A percentile compares a stretch with the other conserved stretches of the same genome.
Conservation (phyloP, 257 asterid species). For the Solanum medicagineum region DNA sequence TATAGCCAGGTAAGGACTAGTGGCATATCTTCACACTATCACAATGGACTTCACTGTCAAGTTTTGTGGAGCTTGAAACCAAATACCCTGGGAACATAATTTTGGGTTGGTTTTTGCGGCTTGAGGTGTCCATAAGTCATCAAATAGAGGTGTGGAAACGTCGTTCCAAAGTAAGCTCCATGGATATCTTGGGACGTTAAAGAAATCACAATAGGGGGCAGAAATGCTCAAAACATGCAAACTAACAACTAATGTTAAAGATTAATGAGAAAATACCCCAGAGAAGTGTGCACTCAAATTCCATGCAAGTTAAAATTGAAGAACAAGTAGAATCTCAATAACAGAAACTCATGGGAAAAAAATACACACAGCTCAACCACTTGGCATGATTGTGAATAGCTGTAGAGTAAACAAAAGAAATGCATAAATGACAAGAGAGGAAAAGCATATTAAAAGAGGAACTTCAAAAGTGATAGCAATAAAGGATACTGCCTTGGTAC, state of each 20-base stretch:
- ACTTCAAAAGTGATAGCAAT: background rate
- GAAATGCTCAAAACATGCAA: background rate
- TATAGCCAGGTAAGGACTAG: slow-evolving; percentile 21
- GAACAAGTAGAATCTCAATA: background rate
- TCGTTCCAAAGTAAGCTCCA: slow-evolving; percentile 90
- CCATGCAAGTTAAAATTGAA: background rate
- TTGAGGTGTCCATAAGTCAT: slow-evolving; percentile 93
- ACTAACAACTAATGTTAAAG: background rate
- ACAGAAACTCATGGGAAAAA: background rate
- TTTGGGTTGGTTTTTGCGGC: slow-evolving; percentile 78
- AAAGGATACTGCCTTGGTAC: slow-evolving; percentile 99
- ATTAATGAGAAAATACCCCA: background rate
- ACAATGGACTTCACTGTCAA: slow-evolving; percentile 15
- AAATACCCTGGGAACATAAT: slow-evolving; percentile 71
- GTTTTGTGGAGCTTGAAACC: slow-evolving; percentile 91
- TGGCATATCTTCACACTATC: slow-evolving; percentile 12
- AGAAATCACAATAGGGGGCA: slow-evolving; percentile 14
- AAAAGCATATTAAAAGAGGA: background rate
- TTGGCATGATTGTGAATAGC: background rate
- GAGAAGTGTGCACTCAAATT: background rate
- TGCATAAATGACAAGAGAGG: background rate
- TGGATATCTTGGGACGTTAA: slow-evolving; percentile 66
- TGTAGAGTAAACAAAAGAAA: background rate
- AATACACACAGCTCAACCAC: background rate
- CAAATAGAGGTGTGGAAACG: slow-evolving; percentile 88